Evolutionary conservation across 768 basidiomycete species (phyloP), one percentile per base, ranked within the genome.

Genomic region (Macrocybe gigantea): DNA sequence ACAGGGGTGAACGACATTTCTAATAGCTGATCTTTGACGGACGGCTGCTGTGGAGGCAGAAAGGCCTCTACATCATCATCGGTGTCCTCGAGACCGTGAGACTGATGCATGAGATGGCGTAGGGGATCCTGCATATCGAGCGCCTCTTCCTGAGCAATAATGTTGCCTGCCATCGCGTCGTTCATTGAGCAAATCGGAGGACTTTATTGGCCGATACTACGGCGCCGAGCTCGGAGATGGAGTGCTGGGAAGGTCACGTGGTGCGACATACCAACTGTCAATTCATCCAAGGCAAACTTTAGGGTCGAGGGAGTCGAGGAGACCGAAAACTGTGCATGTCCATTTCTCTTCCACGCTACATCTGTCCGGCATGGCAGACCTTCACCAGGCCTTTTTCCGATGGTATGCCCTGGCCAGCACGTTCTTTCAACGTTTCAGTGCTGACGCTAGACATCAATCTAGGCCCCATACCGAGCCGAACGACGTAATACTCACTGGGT

Each of bases 401-500:
- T 83, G 81, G 81, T 80, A 53, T 50, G 57, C 57, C 14, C 10
- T 31, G 45, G 12, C 31, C 36, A 12, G 15, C 39, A 32, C 40
- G 30, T 38, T 39, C 31, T 38, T 7, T 40, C 13, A 14, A 10
- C 31, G 9, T 35, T 11, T 7, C 7, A 22, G 6, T 10, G 46
- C 45, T 37, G 5, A 43, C 35, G 33, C 35, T 36, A 9, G 38
- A 15, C 45, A 30, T 49, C 50, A 37, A 36, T 45, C 39, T 52
- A 87, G 85, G 85, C 84, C 83, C 12, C 73, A 78, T 53, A 51
- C 70, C 31, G 71, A 73, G 42, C 75, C 83, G 37, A 68, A 59
- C 41, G 63, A 69, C 41, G 86, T 88, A 52, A 74, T 87, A 58
- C 77, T 83, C 48, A 88, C 85, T 14, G 88, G 88, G 34, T 77